Base-by-base conservation (phyloP, 352 stramenopile species). In the Blastocystis sp. region DNA sequence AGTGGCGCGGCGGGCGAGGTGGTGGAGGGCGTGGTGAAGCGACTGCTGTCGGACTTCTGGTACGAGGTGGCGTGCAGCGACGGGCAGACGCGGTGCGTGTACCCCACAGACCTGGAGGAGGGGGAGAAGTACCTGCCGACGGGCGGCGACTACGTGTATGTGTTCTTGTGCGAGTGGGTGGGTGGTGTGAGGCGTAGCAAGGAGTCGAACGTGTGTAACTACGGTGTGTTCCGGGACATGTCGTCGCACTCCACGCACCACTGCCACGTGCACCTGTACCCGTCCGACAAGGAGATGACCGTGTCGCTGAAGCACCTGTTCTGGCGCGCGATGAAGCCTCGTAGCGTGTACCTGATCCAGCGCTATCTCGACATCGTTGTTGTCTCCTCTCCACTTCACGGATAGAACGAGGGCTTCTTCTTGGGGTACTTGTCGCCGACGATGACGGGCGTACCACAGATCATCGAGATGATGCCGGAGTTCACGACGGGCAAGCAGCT, bases 351-450 rank as follows among this genome's bases (percentile, higher is more conserved):
- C 40, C n/a, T 84, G 9, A 70, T 84, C 17, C 74, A 84, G 53
- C 74, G 74, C 3, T 84, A 84, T 23, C 40, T 56, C 17, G 74
- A 53, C 7, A 70, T 84, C 56, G 74, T 84, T 28, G 4, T n/a
- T 34, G 5, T 84, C 14, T 53, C 0, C 10, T 9, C 14, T 11
- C 40, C 1, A 41, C 17, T 9, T 70, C 14, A 84, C 11, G 2
- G 17, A 4, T 84, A 84, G 74, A 84, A 84, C n/a, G 53, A 84
- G 5, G 60, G 69, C n/a, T 84, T 67, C 34, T 84, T 67, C 34
- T 48, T 84, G 0, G 74, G 74, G 14, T 84, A 69, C 21, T 67
- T 43, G 14, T 67, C 74, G n/a, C 74, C 74, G 34, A 62, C 69
- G 2, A 70, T 84, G 74, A 53, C 43, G 23, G 74, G 74, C n/a